phyloP scores from a whole-genome alignment of 2,329 filamentous ascomycete genomes.

The Epichloe sp. region DNA sequence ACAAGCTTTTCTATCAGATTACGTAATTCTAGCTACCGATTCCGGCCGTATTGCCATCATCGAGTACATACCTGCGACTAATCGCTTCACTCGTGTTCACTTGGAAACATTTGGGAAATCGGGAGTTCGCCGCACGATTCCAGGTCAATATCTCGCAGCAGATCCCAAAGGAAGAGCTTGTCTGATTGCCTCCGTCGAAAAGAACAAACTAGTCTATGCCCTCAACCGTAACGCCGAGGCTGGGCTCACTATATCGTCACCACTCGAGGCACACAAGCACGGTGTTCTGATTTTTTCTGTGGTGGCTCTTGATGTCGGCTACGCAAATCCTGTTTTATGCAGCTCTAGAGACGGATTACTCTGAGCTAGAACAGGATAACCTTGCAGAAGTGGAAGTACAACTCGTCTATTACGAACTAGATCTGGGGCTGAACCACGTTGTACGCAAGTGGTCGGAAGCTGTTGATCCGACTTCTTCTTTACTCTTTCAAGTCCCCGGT shows the following conservation, averaged over 20 bases:
- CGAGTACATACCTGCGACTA: conserved; percentile 81
- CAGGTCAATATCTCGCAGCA: conserved; percentile 87
- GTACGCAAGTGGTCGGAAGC: conserved; percentile 92
- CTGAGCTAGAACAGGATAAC: conserved; percentile 79
- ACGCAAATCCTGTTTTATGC: conserved; percentile 96
- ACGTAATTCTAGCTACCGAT: conserved; percentile 88
- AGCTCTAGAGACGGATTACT: conserved; percentile 84
- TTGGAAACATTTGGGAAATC: conserved; percentile 98
- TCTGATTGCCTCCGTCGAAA: conserved; percentile 85
- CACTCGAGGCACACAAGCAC: conserved; percentile 87
- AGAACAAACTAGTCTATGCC: conserved; percentile 99
- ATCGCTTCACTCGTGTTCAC: conserved; percentile 78
- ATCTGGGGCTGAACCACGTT: conserved; percentile 91
- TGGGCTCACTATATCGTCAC: conserved; percentile 91
- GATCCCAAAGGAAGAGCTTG: conserved; percentile 94
- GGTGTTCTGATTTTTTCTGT: conserved; percentile 82
- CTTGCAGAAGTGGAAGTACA: conserved; percentile 80
- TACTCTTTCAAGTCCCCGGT: conserved; percentile 90
- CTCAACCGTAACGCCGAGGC: conserved; percentile 90
- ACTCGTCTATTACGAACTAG: conserved; percentile 93
- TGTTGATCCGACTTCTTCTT: conserved; percentile 77
- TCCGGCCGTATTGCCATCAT: conserved; percentile 89
- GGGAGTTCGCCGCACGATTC: conserved; percentile 80
- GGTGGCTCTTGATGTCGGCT: conserved; percentile 83
- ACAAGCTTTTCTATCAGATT: conserved; percentile 47